A percentile compares a stretch with the other conserved stretches of the same genome.
These are phyloP conservation scores for Fagopyrum tataricum DNA, from an alignment of 148 eudicot genomes.

Conservation along the genomic window DNA sequence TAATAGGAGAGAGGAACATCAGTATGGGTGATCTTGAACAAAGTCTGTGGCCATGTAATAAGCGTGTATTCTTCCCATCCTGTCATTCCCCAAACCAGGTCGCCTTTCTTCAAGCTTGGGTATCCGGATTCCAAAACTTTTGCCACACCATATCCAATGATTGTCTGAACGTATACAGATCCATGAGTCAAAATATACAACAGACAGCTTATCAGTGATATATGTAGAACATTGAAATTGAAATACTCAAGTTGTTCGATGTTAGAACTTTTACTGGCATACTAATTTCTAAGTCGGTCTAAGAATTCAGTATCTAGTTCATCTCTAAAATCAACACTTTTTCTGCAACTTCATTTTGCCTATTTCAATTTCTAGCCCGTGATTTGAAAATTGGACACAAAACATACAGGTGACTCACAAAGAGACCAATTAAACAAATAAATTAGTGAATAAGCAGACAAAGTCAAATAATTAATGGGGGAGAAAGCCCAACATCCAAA, in stretches of 20 bases:
- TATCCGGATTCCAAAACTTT: slow-evolving; percentile 48
- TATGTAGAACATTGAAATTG: background rate
- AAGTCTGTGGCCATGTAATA: slow-evolving; percentile 17
- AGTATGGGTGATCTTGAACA: slow-evolving; percentile 43
- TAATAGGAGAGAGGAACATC: slow-evolving; percentile 69
- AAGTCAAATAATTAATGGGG: background rate
- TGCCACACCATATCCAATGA: slow-evolving; percentile 49
- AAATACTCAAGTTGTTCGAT: background rate
- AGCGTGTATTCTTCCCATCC: slow-evolving; percentile 66
- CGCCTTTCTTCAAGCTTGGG: slow-evolving; percentile 44
- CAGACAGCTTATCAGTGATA: background rate
- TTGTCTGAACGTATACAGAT: slow-evolving; percentile 30
- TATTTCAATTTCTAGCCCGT: background rate
- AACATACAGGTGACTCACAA: background rate
- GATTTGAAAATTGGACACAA: background rate
- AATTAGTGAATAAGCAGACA: background rate
- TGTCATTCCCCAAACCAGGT: slow-evolving; percentile 48
- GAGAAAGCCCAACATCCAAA: background rate
- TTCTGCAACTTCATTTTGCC: background rate
- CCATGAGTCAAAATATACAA: background rate
- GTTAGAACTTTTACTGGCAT: no score
- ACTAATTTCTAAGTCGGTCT: background rate
- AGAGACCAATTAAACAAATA: background rate
- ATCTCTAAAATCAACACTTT: background rate
- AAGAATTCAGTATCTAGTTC: background rate